Conservation (phyloP, 208 protist genomes). For the Trypanosoma melophagium region DNA sequence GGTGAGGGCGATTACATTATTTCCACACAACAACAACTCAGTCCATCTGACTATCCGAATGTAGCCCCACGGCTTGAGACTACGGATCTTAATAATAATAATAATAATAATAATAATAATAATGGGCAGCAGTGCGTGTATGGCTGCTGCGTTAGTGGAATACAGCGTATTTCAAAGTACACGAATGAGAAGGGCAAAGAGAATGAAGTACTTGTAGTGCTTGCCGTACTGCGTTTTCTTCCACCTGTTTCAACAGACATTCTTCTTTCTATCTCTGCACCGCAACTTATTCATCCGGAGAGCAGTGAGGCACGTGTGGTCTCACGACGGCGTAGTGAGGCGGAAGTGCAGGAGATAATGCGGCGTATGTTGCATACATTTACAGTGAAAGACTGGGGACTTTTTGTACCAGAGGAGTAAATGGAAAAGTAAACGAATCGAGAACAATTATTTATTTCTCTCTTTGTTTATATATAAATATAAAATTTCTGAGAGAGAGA, state of each 20-base stretch:
- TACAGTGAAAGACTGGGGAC: conserved; percentile 51
- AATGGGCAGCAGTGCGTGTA: conserved; percentile 40
- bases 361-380: conserved; percentile 35
- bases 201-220: conserved; percentile 58
- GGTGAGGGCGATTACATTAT: conserved; percentile 7
- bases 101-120: neutral
- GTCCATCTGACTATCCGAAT: conserved; percentile 37
- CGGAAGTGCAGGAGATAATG: conserved; percentile 41
- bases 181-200: conserved; percentile 66
- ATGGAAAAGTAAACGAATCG: neutral
- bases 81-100: neutral
- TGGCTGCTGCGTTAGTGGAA: conserved; percentile 42
- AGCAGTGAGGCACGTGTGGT: conserved; percentile 63
- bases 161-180: conserved; percentile 73
- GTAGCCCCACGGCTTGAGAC: conserved; percentile 24
- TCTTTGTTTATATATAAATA: no score
- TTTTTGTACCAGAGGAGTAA: conserved; percentile 65
- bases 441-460: neutral
- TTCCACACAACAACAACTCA: conserved; percentile 14
- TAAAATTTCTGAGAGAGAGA: no score
- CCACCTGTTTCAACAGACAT: conserved; percentile 65
- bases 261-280: conserved; percentile 60
- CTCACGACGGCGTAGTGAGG: conserved; percentile 35
- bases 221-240: conserved; percentile 60
- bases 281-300: conserved; percentile 44